Base-by-base conservation (phyloP, 148 eudicot species). In the Vaccinium vitisidaea region DNA sequence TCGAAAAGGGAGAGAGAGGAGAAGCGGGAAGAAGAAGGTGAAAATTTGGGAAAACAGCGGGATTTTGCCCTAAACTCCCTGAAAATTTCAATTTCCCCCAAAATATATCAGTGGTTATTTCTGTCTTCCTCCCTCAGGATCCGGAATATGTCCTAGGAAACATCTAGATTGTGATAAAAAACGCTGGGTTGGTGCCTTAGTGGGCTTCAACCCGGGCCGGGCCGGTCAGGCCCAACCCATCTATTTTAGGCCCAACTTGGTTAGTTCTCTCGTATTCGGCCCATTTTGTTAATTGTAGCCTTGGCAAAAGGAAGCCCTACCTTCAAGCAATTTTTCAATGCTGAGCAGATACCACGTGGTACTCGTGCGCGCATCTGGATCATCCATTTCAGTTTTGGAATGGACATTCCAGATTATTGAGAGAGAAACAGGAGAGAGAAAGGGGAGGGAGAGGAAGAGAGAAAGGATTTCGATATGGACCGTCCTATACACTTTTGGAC, bases 1-100 rank as follows among this genome's bases (percentile, higher is more conserved):
- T 27, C 13, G 1, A 69, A 73, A 65, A 55, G 84, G 39, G 84
- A 70, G 18, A 8, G 75, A 63, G 56, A 15, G 83, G 8, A 65
- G 75, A 18, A 55, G 84, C 84, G 84, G 84, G 84, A 83, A 83
- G 18, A 19, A 73, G 48, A 32, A 46, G 32, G 79, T 49, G 58
- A 83, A 83, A 65, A 46, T 32, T 13, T 54, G 75, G 65, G 84
- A 46, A 69, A 73, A 58, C 84, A 54, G 70, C 84, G 70, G 80
- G 84, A 74, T 43, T 53, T 69, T 27, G 54, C 84, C 84, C 67
- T 74, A 71, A 73, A 73, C 58, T 83, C 70, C 49, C n/a, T 19
- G 30, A 82, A 82, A 10, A n/a, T 82, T 82, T 82, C 84, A 53
- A 11, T 82, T 82, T 71, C 36, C 59, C 78, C 84, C 78, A 43